Base-by-base conservation (phyloP, 495 filamentous ascomycete genomes). In the Haplographium delicatum region DNA sequence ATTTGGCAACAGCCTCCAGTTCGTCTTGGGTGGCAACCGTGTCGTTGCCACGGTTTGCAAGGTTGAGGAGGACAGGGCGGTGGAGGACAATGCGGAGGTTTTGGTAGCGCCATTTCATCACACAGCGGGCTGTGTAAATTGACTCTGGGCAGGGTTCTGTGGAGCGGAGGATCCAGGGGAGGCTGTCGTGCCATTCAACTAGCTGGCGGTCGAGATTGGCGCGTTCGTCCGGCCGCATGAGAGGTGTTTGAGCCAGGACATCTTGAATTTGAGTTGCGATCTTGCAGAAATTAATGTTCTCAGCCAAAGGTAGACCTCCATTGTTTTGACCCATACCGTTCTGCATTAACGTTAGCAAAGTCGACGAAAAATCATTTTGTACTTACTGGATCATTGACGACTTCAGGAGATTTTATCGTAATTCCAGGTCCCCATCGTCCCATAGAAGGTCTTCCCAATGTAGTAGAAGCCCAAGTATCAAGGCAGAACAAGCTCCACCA, bases 401-500 rank as follows among this genome's bases (percentile, higher is more conserved):
- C 57, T 55, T 81, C 81, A n/a, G 85, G 85, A 1, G 76, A 68
- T 13, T 78, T 72, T 50, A 88, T 83, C 35, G 85, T 88, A 62
- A 89, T 84, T 13, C 80, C 81, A 2, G 83, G 82, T 3, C 84
- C 81, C 72, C 80, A 84, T 20, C 86, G 78, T 5, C 86, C 86
- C 65, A 91, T 79, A 15, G 83, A 87, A 1, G 85, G 86, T 31
- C 86, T 73, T n/a, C 86, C 86, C 43, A 86, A 75, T 16, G 85
- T 89, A 44, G 83, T 86, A 6, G 76, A 78, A 5, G 81, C 85
- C 84, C 85, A 91, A 1, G 85, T 85, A 66, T 91, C 86, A 50
- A 91, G 73, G 66, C 83, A 87, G 68, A 86, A 85, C 44, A 89
- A 65, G 31, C 78, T 83, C 86, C 86, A 91, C 86, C 86, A 91